A percentile compares a stretch with the other conserved stretches of the same genome.
phyloP scores from a whole-genome alignment of 73 alveolate species.

The Stentor coeruleus region DNA sequence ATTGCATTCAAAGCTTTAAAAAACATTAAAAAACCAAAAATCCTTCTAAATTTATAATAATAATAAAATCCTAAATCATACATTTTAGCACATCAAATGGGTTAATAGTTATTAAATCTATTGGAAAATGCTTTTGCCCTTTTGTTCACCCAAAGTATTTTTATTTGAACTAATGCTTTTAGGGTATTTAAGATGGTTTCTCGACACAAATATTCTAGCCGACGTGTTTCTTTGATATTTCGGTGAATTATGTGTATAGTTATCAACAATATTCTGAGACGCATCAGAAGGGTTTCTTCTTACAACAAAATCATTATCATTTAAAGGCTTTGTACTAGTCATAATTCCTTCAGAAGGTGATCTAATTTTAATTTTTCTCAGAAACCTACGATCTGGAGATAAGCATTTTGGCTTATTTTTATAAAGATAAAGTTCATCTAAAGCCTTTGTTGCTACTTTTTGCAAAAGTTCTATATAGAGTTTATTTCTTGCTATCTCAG shows the following conservation, averaged over 20 bases:
- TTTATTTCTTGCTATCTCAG: neutral
- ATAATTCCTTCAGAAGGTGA: neutral
- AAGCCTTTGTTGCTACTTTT: neutral
- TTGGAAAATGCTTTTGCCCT: too few relatives aligned
- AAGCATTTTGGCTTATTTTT: neutral
- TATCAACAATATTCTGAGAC: neutral
- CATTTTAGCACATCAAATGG: too few relatives aligned
- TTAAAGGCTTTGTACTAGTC: too few relatives aligned
- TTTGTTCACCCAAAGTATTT: too few relatives aligned
- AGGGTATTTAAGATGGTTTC: neutral
- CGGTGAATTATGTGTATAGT: neutral
- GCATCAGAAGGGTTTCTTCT: neutral
- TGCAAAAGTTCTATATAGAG: neutral
- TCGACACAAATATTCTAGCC: neutral
- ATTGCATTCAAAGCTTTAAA: too few relatives aligned
- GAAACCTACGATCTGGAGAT: neutral
- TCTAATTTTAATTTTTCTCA: neutral
- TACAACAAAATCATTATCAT: too few relatives aligned
- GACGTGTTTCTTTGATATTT: neutral
- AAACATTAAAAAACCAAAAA: too few relatives aligned
- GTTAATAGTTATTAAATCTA: too few relatives aligned
- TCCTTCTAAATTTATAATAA: too few relatives aligned
- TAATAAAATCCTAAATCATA: too few relatives aligned
- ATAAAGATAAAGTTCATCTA: neutral
- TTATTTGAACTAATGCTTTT: too few relatives aligned